Percentiles rank a stretch among this genome's conserved stretches.
Conservation (phyloP, 805 yeast species). For the Starmera amethionina region DNA sequence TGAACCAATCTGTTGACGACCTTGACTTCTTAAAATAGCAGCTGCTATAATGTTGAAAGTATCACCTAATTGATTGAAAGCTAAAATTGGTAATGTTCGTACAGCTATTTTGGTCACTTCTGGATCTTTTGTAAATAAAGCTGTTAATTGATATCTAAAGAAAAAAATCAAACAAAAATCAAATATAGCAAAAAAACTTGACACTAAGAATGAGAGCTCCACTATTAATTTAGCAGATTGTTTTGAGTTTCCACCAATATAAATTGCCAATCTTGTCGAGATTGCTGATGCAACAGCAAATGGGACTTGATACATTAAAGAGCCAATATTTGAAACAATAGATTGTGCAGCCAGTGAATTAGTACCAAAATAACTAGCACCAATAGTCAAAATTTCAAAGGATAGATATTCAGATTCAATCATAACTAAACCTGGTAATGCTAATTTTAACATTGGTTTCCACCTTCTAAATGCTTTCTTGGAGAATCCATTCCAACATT, state of each 20-base stretch:
- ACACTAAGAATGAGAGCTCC: constrained; percentile 31
- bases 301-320: constrained; percentile 60
- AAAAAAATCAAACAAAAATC: constrained; percentile 38
- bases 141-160: constrained; percentile 40
- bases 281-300: constrained; percentile 66
- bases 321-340: constrained; percentile 42
- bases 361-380: constrained; percentile 44
- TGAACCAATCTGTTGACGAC: constrained; percentile 67
- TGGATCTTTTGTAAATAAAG: constrained; percentile 51
- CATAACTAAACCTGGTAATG: constrained; percentile 67
- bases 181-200: constrained; percentile 38
- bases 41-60: constrained; percentile 63
- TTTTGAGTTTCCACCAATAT: constrained; percentile 48
- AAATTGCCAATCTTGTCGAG: constrained; percentile 64
- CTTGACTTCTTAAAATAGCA: constrained; percentile 69
- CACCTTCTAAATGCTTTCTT: constrained; percentile 42
- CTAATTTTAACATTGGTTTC: constrained; percentile 48
- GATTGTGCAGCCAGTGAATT: constrained; percentile 41
- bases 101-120: constrained; percentile 45
- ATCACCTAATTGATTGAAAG: constrained; percentile 59
- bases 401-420: constrained; percentile 70
- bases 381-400: constrained; percentile 60
- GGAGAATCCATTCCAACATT: constrained; percentile 63
- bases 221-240: constrained; percentile 36
- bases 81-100: constrained; percentile 50